Conservation (phyloP, 2,329 filamentous ascomycete genomes). For the Aureobasidium sp. region DNA sequence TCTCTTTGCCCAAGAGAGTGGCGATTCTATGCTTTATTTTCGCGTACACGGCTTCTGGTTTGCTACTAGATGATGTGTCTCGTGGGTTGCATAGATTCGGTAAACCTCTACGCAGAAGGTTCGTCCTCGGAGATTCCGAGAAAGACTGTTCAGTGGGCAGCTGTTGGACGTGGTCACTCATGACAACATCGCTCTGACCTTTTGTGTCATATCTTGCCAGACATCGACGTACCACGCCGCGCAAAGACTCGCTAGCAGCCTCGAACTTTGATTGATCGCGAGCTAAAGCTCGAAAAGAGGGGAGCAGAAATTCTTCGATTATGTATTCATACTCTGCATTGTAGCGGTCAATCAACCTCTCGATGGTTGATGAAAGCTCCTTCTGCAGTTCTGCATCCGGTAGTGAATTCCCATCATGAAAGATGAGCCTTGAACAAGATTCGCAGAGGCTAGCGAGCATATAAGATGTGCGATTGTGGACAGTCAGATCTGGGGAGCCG, state of each 20-base stretch:
- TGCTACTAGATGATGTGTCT: background rate
- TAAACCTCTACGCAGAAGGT: background rate
- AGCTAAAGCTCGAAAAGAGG: background rate
- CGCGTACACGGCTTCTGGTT: background rate
- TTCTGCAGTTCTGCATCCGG: background rate
- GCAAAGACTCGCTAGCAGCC: background rate
- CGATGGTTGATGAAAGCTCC: background rate
- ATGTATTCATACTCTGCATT: background rate
- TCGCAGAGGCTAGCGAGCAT: constrained; percentile 1
- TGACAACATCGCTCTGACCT: background rate
- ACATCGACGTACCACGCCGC: background rate
- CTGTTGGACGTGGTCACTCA: background rate
- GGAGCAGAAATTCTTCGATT: constrained; percentile 11
- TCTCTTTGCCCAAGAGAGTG: background rate
- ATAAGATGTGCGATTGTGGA: background rate
- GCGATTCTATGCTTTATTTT: background rate
- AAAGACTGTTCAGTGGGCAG: background rate
- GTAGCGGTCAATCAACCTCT: background rate
- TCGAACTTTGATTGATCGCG: background rate
- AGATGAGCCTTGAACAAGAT: background rate
- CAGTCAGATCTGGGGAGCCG: background rate
- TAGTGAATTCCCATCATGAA: background rate
- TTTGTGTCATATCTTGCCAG: background rate
- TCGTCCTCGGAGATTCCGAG: background rate
- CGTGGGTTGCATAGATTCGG: background rate